A percentile compares a stretch with the other conserved stretches of the same genome.
These are phyloP conservation scores for Curvularia sp. DNA, from an alignment of 2,329 filamentous ascomycete genomes.

Conservation along the genomic window DNA sequence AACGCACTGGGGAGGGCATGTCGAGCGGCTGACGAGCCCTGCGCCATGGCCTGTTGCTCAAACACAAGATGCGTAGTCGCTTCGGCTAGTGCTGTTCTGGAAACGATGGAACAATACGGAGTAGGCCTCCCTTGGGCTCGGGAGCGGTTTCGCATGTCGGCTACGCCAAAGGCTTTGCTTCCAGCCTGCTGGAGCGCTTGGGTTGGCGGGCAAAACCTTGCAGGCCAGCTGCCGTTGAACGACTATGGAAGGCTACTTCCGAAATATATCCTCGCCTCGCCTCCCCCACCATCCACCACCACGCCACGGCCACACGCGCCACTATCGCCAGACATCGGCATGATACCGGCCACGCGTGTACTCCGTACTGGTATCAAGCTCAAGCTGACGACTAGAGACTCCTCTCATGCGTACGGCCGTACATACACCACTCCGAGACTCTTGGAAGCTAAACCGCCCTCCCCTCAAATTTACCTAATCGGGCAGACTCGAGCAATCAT, in stretches of 20 bases:
- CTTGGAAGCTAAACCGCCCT: slow-evolving; percentile 1
- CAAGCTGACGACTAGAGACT: no score
- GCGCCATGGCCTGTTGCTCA: slow-evolving; percentile 1
- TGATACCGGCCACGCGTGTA: not conserved
- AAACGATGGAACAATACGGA: slow-evolving; percentile 10
- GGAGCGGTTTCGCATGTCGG: slow-evolving; percentile 5
- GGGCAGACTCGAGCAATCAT: slow-evolving; percentile 6
- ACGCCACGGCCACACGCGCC: no score
- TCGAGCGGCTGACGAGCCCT: slow-evolving; percentile 16
- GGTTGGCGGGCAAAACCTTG: not conserved
- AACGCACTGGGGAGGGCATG: slow-evolving; percentile 19
- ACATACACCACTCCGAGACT: not conserved
- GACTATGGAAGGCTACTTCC: not conserved
- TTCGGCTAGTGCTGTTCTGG: slow-evolving; percentile 14
- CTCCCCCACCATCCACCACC: not conserved
- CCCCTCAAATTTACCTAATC: slow-evolving; percentile 7
- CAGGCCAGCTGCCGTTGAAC: no score
- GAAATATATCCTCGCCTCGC: not conserved
- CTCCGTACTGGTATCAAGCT: no score
- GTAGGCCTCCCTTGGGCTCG: not conserved
- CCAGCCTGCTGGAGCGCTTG: slow-evolving; percentile 6
- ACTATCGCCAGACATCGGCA: slow-evolving; percentile 11
- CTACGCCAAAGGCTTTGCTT: not conserved
- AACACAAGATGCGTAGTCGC: slow-evolving; percentile 11
- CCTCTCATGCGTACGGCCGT: not conserved